Conservation (phyloP, 208 protist genomes). For the Kentomonas sorsogonicus region DNA sequence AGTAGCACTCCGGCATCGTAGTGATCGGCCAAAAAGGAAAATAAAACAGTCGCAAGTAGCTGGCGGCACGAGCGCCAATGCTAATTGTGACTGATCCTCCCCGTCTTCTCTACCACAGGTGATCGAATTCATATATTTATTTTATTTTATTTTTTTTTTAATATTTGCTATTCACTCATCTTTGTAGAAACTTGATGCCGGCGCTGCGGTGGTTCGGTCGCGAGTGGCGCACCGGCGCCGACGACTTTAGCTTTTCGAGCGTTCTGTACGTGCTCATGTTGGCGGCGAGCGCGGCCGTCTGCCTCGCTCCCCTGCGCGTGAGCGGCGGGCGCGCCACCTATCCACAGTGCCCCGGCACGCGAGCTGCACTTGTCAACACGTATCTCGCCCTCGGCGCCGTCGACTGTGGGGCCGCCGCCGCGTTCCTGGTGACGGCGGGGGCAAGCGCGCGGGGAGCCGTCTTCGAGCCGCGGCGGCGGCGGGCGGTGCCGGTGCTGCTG, state of each 20-base stretch:
- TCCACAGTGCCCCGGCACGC: slow-evolving; percentile 17
- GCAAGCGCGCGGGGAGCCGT: slow-evolving; percentile 56
- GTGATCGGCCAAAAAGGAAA: too few species aligned
- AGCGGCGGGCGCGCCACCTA: neutral
- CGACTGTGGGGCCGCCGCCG: slow-evolving; percentile 23
- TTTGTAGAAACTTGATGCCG: slow-evolving; percentile 37
- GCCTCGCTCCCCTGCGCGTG: neutral
- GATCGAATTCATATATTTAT: too few species aligned
- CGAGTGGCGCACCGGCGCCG: slow-evolving; percentile 60
- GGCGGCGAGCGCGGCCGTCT: neutral
- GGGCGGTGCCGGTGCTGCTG: slow-evolving; percentile 42
- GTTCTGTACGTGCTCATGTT: slow-evolving; percentile 37
- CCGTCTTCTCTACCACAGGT: neutral
- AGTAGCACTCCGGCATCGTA: too few species aligned
- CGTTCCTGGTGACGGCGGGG: slow-evolving; percentile 31
- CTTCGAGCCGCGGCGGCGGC: slow-evolving; percentile 65
- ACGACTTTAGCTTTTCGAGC: slow-evolving; percentile 75
- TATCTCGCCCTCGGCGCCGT: slow-evolving; percentile 32
- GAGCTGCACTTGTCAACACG: slow-evolving; percentile 6
- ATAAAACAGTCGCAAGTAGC: too few species aligned
- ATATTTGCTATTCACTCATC: neutral
- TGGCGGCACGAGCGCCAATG: too few species aligned
- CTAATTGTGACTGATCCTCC: neutral
- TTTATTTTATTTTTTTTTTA: slow-evolving; percentile 3
- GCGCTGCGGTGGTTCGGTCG: slow-evolving; percentile 65